Conservation (phyloP, 495 filamentous ascomycete species). For the Aspergillus coremiiformis region DNA sequence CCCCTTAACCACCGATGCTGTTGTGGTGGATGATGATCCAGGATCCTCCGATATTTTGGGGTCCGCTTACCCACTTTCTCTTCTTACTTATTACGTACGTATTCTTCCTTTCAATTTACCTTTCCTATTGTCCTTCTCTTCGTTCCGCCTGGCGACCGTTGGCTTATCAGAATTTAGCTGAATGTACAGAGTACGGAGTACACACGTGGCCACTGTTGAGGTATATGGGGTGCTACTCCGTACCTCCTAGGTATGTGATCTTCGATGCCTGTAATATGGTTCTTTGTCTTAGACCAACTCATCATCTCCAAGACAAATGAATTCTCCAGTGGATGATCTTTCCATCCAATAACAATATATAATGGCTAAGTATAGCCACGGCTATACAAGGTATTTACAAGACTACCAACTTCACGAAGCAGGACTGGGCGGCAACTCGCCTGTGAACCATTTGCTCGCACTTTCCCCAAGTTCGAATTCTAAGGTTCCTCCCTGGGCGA, state of each 20-base stretch:
- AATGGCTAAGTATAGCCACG: not conserved
- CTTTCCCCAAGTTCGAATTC: slow-evolving; percentile 46
- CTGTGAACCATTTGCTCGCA: slow-evolving; percentile 41
- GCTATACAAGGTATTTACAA: not conserved
- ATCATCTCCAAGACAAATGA: not conserved
- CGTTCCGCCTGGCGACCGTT: not conserved
- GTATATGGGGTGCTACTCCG: not conserved
- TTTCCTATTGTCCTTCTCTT: too few relatives aligned
- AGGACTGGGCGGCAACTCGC: slow-evolving; percentile 47
- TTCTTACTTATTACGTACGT: too few relatives aligned
- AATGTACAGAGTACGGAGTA: too few relatives aligned
- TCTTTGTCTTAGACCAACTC: not conserved
- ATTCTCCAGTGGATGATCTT: not conserved
- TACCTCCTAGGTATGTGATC: not conserved
- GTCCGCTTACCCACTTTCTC: too few relatives aligned
- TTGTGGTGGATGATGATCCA: not conserved
- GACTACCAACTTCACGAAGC: slow-evolving; percentile 22
- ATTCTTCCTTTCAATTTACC: too few relatives aligned
- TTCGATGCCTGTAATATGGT: not conserved
- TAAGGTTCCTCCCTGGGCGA: slow-evolving; percentile 45
- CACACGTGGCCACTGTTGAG: not conserved
- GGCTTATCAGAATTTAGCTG: not conserved
- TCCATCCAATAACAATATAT: not conserved
- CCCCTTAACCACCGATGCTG: not conserved
- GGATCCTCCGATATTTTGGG: not conserved